A percentile compares a stretch with the other conserved stretches of the same genome.
Conservation (phyloP, 805 yeast genomes). For the Pichia exigua region DNA sequence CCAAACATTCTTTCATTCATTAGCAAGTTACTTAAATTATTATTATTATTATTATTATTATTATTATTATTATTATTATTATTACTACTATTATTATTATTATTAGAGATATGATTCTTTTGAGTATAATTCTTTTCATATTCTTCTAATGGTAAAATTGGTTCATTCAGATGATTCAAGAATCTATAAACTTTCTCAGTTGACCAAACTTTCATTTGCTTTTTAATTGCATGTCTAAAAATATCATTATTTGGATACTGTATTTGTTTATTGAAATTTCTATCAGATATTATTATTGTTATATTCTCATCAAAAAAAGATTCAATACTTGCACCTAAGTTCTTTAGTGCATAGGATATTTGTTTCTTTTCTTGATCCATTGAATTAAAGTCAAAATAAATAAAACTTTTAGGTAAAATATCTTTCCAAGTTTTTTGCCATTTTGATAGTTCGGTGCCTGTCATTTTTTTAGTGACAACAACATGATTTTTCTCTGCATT, state of each 20-base stretch:
- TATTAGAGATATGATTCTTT: not conserved
- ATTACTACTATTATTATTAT: conserved; percentile 10
- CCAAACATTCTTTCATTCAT: conserved; percentile 83
- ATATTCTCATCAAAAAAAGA: conserved; percentile 53
- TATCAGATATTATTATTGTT: conserved; percentile 72
- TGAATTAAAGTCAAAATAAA: conserved; percentile 46
- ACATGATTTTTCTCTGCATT: not conserved
- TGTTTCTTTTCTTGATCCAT: conserved; percentile 29
- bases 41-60: conserved; percentile 1
- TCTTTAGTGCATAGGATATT: conserved; percentile 29
- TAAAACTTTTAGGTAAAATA: conserved; percentile 47
- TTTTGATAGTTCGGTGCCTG: conserved; percentile 35
- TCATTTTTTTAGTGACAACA: conserved; percentile 20
- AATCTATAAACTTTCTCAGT: conserved; percentile 79
- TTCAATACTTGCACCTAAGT: conserved; percentile 50
- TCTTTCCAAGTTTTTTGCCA: conserved; percentile 59
- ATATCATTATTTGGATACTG: conserved; percentile 52
- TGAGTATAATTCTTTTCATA: not conserved
- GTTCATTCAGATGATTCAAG: conserved; percentile 52
- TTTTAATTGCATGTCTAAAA: conserved; percentile 51
- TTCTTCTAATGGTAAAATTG: conserved; percentile 17
- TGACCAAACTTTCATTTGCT: conserved; percentile 77
- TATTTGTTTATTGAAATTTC: conserved; percentile 36
- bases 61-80: not conserved
- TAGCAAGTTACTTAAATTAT: conserved; percentile 49